Conservation (phyloP, 257 asterid genomes). For the Salvia splendens region DNA sequence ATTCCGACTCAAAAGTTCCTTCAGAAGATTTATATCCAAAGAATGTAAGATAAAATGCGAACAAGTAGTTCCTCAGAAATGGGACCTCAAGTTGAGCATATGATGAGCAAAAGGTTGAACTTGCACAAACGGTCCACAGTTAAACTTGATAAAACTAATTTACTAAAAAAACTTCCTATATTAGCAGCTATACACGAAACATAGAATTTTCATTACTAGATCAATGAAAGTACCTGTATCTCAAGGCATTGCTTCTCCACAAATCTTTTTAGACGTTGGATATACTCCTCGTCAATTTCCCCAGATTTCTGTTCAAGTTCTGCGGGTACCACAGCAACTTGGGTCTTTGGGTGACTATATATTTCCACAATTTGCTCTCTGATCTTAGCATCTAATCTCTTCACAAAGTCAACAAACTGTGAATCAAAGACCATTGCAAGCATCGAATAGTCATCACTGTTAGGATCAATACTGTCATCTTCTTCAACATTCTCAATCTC, state of each 20-base stretch:
- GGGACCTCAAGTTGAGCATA: neutral
- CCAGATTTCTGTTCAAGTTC: slow-evolving; percentile 72
- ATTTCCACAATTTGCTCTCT: slow-evolving; percentile 73
- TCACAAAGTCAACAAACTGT: slow-evolving; percentile 67
- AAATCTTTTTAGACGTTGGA: slow-evolving; percentile 67
- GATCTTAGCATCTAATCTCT: slow-evolving; percentile 60
- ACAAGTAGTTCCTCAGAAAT: slow-evolving; percentile 6
- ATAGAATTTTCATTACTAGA: slow-evolving; percentile 9
- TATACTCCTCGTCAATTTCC: slow-evolving; percentile 70
- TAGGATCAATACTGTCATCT: slow-evolving; percentile 55
- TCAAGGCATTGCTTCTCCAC: slow-evolving; percentile 91
- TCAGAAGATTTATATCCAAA: neutral
- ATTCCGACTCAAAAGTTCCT: slow-evolving; percentile 90
- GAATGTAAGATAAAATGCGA: neutral
- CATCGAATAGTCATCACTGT: slow-evolving; percentile 66
- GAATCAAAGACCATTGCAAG: slow-evolving; percentile 70
- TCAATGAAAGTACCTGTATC: slow-evolving; percentile 68
- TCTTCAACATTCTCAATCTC: slow-evolving; percentile 80
- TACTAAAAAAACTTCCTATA: neutral
- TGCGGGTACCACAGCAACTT: slow-evolving; percentile 85
- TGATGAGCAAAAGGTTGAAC: neutral
- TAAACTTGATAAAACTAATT: neutral
- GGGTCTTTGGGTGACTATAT: slow-evolving; percentile 83
- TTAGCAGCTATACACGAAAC: neutral
- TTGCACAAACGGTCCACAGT: no score